Percentiles rank a stretch among this genome's conserved stretches.
Evolutionary conservation across 2,329 filamentous ascomycete species (phyloP).

Genomic region (Colletotrichum chrysophilum): DNA sequence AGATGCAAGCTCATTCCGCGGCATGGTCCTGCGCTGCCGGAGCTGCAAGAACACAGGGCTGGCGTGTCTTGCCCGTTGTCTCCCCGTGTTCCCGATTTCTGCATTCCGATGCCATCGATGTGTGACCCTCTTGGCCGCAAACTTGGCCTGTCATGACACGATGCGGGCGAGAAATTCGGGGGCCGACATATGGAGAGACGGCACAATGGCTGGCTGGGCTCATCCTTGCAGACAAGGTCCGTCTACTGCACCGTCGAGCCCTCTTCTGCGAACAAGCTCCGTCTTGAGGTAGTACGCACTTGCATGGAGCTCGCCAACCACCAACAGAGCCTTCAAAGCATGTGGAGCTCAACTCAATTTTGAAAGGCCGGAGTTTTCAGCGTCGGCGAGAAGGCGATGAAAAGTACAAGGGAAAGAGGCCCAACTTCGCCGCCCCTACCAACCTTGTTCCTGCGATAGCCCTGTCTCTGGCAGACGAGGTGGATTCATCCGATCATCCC

Average conservation of each 20-base stretch:
- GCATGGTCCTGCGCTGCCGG: background rate
- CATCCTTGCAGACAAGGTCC: background rate
- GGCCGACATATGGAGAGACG: slow-evolving; percentile 1
- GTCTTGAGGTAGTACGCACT: slow-evolving; percentile 5
- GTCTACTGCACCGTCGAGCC: background rate
- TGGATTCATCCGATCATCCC: slow-evolving; percentile 15
- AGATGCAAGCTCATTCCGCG: background rate
- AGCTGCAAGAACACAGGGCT: background rate
- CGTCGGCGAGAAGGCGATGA: background rate
- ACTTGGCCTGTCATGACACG: slow-evolving; percentile 2
- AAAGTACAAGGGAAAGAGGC: background rate
- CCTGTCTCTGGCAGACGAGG: background rate
- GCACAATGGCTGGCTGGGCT: background rate
- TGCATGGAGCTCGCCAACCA: slow-evolving; percentile 7
- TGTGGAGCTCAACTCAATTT: slow-evolving; percentile 4
- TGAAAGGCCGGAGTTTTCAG: background rate
- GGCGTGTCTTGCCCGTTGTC: background rate
- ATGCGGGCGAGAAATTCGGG: background rate
- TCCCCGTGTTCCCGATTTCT: background rate
- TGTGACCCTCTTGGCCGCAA: slow-evolving; percentile 1
- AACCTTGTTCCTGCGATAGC: background rate
- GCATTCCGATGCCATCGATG: background rate
- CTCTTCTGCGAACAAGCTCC: slow-evolving; percentile 11
- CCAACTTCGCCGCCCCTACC: background rate
- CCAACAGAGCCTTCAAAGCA: background rate